Conservation (phyloP, 768 basidiomycete species). For the Tylopilus sp. region DNA sequence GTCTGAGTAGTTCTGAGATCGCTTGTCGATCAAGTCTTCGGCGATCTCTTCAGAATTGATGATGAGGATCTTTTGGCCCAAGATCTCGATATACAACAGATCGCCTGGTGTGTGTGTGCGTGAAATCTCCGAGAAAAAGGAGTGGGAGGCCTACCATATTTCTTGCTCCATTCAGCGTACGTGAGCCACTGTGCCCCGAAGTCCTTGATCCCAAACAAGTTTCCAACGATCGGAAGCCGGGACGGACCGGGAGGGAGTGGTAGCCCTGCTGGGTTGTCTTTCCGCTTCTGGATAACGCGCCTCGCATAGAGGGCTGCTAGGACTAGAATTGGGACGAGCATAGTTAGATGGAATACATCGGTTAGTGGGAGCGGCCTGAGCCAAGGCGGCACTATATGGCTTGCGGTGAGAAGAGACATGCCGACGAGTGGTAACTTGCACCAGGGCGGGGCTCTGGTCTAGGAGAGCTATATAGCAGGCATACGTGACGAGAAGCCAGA, state of each 20-base stretch:
- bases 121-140: no score
- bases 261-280: constrained; percentile 17
- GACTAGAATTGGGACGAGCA: background rate
- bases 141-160: constrained; percentile 37
- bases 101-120: constrained; percentile 18
- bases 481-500: background rate
- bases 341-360: constrained; percentile 5
- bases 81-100: constrained; percentile 26
- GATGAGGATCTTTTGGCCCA: constrained; percentile 20
- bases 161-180: constrained; percentile 39
- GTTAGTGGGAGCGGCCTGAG: background rate
- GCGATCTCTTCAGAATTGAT: constrained; percentile 25
- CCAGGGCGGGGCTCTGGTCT: background rate
- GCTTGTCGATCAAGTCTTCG: constrained; percentile 28
- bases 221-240: constrained; percentile 42
- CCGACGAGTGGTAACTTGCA: background rate
- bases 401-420: constrained; percentile 4
- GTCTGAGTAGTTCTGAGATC: constrained; percentile 28
- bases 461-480: background rate
- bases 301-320: constrained; percentile 1
- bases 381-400: background rate
- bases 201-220: constrained; percentile 40
- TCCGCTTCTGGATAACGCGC: constrained; percentile 2
- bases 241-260: constrained; percentile 42
- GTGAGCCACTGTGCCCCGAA: constrained; percentile 38